Evolutionary conservation across 306 rosid species (phyloP).

Genomic region (Quercus parvula): DNA sequence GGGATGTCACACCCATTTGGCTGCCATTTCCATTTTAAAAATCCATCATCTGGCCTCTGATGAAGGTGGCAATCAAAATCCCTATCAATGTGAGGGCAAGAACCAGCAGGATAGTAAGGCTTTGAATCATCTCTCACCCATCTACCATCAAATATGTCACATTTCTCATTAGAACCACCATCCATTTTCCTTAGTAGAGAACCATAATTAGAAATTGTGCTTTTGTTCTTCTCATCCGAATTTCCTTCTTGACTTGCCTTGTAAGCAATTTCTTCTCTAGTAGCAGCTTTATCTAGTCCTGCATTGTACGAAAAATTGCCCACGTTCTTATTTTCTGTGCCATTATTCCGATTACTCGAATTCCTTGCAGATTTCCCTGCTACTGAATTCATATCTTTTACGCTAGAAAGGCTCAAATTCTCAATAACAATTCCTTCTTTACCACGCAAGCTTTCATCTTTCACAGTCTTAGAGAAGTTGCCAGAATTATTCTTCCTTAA

Average conservation of each 20-base stretch:
- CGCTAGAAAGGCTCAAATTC: slow-evolving; percentile 16
- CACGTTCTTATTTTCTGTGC: slow-evolving; percentile 5
- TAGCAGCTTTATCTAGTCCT: not conserved
- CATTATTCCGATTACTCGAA: slow-evolving; percentile 16
- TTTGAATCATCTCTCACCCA: slow-evolving; percentile 85
- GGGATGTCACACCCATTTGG: slow-evolving; percentile 83
- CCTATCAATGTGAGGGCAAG: slow-evolving; percentile 76
- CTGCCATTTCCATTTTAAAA: slow-evolving; percentile 89
- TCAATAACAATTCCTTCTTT: slow-evolving; percentile 17
- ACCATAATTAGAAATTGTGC: not conserved
- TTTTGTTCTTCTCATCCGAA: slow-evolving; percentile 19
- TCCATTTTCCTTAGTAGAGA: slow-evolving; percentile 13
- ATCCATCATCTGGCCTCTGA: slow-evolving; percentile 71
- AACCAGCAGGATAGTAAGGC: slow-evolving; percentile 82
- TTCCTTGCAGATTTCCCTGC: slow-evolving; percentile 6
- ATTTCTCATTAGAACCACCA: slow-evolving; percentile 34
- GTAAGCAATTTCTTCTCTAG: not conserved
- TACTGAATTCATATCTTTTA: slow-evolving; percentile 6
- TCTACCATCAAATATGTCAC: slow-evolving; percentile 69
- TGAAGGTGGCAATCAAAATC: slow-evolving; percentile 81
- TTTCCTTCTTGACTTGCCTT: slow-evolving; percentile 1
- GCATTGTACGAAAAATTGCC: slow-evolving; percentile 14
- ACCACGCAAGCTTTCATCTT: slow-evolving; percentile 26
- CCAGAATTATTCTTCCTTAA: not conserved
- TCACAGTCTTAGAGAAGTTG: slow-evolving; percentile 14